Percentiles rank a stretch among this genome's conserved stretches.
phyloP scores from a whole-genome alignment of 768 basidiomycete species.

The Pleurotus eryngii region DNA sequence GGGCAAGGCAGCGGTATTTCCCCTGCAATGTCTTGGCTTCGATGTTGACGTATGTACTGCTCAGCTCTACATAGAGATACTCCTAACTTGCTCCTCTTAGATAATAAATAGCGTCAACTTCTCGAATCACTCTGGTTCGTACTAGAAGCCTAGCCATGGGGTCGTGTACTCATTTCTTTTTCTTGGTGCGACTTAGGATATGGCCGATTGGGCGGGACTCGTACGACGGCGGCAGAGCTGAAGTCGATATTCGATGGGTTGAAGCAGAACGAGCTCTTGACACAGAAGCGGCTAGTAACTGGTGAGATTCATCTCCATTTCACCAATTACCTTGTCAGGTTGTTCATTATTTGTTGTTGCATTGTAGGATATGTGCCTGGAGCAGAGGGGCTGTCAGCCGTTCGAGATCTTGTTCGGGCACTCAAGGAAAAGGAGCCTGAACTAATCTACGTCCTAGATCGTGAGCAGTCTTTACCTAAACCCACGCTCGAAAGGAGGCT shows the following conservation, averaged over 20 bases:
- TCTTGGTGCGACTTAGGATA: conserved; percentile 55
- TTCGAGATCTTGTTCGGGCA: conserved; percentile 58
- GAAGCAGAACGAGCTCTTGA: conserved; percentile 72
- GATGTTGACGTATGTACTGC: conserved; percentile 81
- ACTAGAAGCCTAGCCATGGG: too few relatives aligned
- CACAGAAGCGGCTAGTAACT: conserved; percentile 73
- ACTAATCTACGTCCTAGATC: conserved; percentile 87
- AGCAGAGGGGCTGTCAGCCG: conserved; percentile 68
- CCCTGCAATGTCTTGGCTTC: conserved; percentile 83
- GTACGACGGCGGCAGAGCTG: conserved; percentile 77
- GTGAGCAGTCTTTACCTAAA: conserved; percentile 42
- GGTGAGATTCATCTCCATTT: conserved; percentile 36
- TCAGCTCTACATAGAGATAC: conserved; percentile 7
- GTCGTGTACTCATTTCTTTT: too few relatives aligned
- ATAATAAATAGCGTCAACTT: conserved; percentile 92
- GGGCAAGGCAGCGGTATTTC: conserved; percentile 74
- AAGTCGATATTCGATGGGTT: conserved; percentile 68
- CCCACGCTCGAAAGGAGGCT: too few relatives aligned
- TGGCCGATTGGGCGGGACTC: conserved; percentile 75
- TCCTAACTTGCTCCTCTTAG: conserved; percentile 30
- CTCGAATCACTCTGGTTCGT: conserved; percentile 84
- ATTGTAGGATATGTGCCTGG: conserved; percentile 80
- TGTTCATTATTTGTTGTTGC: background rate
- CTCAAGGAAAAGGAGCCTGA: conserved; percentile 55
- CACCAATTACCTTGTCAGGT: background rate